A percentile compares a stretch with the other conserved stretches of the same genome.
These are phyloP conservation scores for Fusarium armeniacum DNA, from an alignment of 2,329 filamentous ascomycete genomes.

Conservation along the genomic window DNA sequence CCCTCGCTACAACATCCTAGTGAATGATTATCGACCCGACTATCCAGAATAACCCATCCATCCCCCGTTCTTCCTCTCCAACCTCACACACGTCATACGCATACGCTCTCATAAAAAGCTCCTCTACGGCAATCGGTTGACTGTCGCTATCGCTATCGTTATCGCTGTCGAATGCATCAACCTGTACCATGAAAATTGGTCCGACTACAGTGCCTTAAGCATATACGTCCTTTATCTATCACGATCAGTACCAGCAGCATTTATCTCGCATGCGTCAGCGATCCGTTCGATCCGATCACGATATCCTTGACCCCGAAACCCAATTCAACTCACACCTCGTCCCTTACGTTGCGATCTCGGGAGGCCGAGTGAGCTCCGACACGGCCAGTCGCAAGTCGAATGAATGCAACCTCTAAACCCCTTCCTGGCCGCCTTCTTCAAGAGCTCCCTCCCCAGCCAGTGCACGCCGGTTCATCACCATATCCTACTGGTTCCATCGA, in stretches of 20 bases:
- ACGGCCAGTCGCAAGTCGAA: conserved; percentile 53
- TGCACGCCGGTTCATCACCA: conserved; percentile 93
- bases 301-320: conserved; percentile 26
- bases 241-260: conserved; percentile 12
- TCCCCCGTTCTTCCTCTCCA: conserved; percentile 7
- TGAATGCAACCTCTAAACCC: conserved; percentile 98
- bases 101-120: conserved; percentile 22
- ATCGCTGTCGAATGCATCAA: conserved; percentile 46
- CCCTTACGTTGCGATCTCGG: conserved; percentile 43
- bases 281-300: conserved; percentile 33
- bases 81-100: conserved; percentile 31
- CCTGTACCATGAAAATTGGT: conserved; percentile 41
- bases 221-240: conserved; percentile 20
- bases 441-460: conserved; percentile 91
- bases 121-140: conserved; percentile 27
- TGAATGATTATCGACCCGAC: conserved; percentile 23
- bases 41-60: conserved; percentile 16
- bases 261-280: conserved; percentile 48
- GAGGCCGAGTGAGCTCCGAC: conserved; percentile 50
- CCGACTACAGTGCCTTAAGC: conserved; percentile 33
- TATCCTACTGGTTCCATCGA: conserved; percentile 92
- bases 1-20: conserved; percentile 20
- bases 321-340: conserved; percentile 22
- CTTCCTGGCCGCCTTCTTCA: conserved; percentile 98
- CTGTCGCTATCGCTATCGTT: conserved; percentile 44